phyloP scores from a whole-genome alignment of 2,329 filamentous ascomycete genomes.

The Colletotrichum lentis region DNA sequence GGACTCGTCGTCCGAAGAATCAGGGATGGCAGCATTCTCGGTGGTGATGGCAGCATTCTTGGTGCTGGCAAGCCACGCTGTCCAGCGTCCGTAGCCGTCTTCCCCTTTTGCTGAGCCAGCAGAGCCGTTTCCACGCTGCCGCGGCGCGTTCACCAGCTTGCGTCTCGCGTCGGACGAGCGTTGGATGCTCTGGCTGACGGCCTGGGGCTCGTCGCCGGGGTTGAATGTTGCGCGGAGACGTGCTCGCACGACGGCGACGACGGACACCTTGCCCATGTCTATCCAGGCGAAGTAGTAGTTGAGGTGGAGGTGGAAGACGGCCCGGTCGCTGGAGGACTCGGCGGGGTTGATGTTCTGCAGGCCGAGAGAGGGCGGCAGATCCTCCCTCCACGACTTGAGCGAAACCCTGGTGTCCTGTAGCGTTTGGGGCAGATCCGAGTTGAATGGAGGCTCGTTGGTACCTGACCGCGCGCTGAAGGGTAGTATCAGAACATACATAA shows the following conservation, averaged over 20 bases:
- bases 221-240: constrained; percentile 40
- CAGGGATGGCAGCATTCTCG: not conserved
- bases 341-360: constrained; percentile 44
- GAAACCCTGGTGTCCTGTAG: constrained; percentile 37
- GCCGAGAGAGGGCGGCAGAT: constrained; percentile 42
- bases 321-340: constrained; percentile 43
- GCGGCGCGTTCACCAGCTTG: constrained; percentile 27
- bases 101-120: not conserved
- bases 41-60: too few species aligned
- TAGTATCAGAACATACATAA: not conserved
- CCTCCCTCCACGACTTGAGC: constrained; percentile 46
- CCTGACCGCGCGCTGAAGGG: not conserved
- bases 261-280: constrained; percentile 47
- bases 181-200: constrained; percentile 32
- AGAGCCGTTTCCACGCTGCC: not conserved
- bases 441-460: not conserved
- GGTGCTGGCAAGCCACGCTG: constrained; percentile 39
- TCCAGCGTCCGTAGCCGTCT: constrained; percentile 39
- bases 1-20: not conserved
- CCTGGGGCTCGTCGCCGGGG: constrained; percentile 5
- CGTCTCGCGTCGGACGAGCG: constrained; percentile 39
- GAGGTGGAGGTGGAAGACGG: constrained; percentile 48
- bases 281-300: constrained; percentile 52
- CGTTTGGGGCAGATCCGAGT: not conserved
- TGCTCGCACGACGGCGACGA: constrained; percentile 46